Conservation (phyloP, 345 rosid species). For the Carallia brachiata region DNA sequence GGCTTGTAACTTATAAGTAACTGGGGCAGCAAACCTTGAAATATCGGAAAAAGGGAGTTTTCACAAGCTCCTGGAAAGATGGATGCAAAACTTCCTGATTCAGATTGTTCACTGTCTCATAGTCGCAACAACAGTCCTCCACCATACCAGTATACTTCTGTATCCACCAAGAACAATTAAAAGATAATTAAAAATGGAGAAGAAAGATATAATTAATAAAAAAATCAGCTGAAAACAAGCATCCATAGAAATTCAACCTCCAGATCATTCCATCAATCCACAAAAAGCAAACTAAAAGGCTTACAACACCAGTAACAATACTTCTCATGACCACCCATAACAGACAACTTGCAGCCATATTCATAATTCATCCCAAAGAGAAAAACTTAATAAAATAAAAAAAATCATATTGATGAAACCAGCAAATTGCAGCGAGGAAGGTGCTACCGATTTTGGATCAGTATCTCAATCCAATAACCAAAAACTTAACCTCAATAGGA, state of each 20-base stretch:
- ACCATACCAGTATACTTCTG: constrained; percentile 70
- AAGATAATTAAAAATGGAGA: not conserved
- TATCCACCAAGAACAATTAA: constrained; percentile 11
- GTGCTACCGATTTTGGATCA: too few species aligned
- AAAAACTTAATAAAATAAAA: too few species aligned
- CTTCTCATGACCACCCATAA: not conserved
- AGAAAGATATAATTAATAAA: not conserved
- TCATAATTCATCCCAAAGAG: too few species aligned
- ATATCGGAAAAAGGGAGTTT: constrained; percentile 76
- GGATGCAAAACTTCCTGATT: constrained; percentile 74
- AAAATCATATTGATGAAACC: too few species aligned
- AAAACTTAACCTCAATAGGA: too few species aligned
- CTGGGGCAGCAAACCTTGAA: constrained; percentile 60
- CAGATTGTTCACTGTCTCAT: constrained; percentile 72
- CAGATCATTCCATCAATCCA: not conserved
- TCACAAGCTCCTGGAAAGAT: constrained; percentile 71
- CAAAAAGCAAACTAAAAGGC: not conserved
- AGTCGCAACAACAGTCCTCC: constrained; percentile 91
- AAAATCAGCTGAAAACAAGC: not conserved
- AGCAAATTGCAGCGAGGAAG: too few species aligned
- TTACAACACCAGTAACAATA: not conserved
- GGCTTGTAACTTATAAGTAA: not conserved
- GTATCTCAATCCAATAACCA: too few species aligned
- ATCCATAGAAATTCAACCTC: not conserved
- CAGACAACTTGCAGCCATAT: too few species aligned